Conservation (phyloP, 2,329 filamentous ascomycete species). For the Pseudogymnoascus sp. region DNA sequence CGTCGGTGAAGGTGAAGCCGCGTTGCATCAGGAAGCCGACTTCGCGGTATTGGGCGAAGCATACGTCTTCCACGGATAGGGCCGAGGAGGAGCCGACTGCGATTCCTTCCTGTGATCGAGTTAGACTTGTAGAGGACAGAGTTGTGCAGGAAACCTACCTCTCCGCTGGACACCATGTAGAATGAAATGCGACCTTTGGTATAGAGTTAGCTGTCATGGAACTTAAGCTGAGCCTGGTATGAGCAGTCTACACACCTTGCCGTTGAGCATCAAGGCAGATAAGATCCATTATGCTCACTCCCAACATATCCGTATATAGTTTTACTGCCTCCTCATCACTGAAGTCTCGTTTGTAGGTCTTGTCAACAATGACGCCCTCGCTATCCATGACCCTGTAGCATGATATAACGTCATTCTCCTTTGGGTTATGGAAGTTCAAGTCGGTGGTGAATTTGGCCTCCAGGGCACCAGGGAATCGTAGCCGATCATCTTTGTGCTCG, state of each 20-base stretch:
- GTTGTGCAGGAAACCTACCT: slow-evolving; percentile 9
- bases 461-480: slow-evolving; percentile 77
- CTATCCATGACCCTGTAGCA: slow-evolving; percentile 91
- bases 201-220: slow-evolving; percentile 55
- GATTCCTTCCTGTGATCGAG: slow-evolving; percentile 58
- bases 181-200: slow-evolving; percentile 42
- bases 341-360: slow-evolving; percentile 55
- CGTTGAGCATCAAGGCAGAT: slow-evolving; percentile 98
- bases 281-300: slow-evolving; percentile 78
- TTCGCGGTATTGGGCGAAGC: slow-evolving; percentile 93
- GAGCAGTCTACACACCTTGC: slow-evolving; percentile 61
- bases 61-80: slow-evolving; percentile 72
- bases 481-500: slow-evolving; percentile 20
- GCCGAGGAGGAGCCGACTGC: slow-evolving; percentile 83
- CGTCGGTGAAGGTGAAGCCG: slow-evolving; percentile 77
- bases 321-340: slow-evolving; percentile 53
- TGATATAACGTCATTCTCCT: slow-evolving; percentile 66
- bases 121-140: neutral
- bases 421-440: slow-evolving; percentile 69
- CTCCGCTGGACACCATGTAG: slow-evolving; percentile 66
- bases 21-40: slow-evolving; percentile 84
- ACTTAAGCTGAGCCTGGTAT: slow-evolving; percentile 33
- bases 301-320: slow-evolving; percentile 56
- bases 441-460: slow-evolving; percentile 84
- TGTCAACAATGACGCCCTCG: slow-evolving; percentile 75